Evolutionary conservation across 106 monocot genomes (phyloP).

Genomic region (Dioscorea dumetorum): DNA sequence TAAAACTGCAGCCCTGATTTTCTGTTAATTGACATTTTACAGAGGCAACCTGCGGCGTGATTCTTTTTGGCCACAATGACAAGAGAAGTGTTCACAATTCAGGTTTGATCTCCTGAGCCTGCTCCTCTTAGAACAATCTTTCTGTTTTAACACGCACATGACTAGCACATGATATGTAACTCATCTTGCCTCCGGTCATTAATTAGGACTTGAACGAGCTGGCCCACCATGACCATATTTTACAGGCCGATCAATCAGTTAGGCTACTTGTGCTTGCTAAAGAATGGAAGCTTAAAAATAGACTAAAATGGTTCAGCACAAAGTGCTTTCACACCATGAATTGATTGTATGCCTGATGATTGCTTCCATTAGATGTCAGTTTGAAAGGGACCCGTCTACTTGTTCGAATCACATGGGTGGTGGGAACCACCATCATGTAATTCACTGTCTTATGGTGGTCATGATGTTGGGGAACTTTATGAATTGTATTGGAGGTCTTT

Average conservation of each 20-base stretch:
- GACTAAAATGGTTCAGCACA: slow-evolving; percentile 5
- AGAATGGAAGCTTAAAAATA: background rate
- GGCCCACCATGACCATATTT: too few relatives aligned
- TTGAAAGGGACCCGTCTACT: slow-evolving; percentile 3
- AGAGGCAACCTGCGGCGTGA: too few relatives aligned
- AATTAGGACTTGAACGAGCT: background rate
- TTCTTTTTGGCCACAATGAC: background rate
- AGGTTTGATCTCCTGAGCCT: background rate
- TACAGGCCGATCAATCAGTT: slow-evolving; percentile 1
- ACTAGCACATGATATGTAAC: too few relatives aligned
- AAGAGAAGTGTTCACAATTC: background rate
- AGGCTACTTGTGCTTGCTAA: background rate
- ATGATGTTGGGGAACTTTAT: slow-evolving; percentile 5
- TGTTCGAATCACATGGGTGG: slow-evolving; percentile 6
- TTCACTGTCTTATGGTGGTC: background rate
- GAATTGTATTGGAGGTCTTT: slow-evolving; percentile 1
- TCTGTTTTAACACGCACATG: background rate
- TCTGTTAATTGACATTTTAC: too few relatives aligned
- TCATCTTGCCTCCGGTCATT: too few relatives aligned
- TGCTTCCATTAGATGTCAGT: slow-evolving; percentile 7
- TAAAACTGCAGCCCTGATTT: too few relatives aligned
- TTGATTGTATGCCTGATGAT: background rate
- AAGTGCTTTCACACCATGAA: background rate
- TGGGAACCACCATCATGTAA: background rate
- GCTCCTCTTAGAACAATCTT: background rate